Base-by-base conservation (phyloP, 2,329 filamentous ascomycete genomes). In the Calonectria multiphialidica region DNA sequence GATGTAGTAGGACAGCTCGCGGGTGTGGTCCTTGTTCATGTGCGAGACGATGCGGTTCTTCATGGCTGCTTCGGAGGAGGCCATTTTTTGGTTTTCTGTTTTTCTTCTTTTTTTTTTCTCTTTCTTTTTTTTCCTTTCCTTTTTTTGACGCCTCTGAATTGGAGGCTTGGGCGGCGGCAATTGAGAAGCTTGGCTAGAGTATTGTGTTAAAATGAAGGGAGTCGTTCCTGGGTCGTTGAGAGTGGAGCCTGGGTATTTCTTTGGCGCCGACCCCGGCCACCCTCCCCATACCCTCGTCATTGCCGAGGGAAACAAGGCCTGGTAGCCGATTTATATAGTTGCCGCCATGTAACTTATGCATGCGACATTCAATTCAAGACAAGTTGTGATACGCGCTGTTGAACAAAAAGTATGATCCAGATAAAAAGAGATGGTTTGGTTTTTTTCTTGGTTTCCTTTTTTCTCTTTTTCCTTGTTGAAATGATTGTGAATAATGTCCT, bases 11-110 rank as follows among this genome's bases (percentile, higher is more conserved):
- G 90, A 86, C 62, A 98, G 91, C 70, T 95, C 94, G 77, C 91
- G 89, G 64, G 88, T 86, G 85, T 98, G 96, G 83, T 96, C 93
- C 50, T 87, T 86, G 85, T 98, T 98, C 94, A 98, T 97, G 87
- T 98, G 96, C 40, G 87, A 87, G 80, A 96, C 90, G 82, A 86
- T 86, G 76, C 84, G 83, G 45, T 77, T 75, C 57, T 81, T 83
- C 70, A 80, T 76, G 42, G 77, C 78, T 59, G 78, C 78, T 25
- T 83, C 81, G n/a, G 76, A 62, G 21, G 77, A 75, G 16, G 75
- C 68, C 80, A 81, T 82, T 63, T 45, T 69, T n/a, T n/a, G n/a
- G n/a, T n/a, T n/a, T n/a, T n/a, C n/a, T n/a, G n/a, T n/a, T n/a
- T n/a, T n/a, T n/a, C n/a, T n/a, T n/a, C n/a, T n/a, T n/a, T n/a